Evolutionary conservation across 202 grass and related monocot genomes (phyloP).

Genomic region (Digitaria exilis): DNA sequence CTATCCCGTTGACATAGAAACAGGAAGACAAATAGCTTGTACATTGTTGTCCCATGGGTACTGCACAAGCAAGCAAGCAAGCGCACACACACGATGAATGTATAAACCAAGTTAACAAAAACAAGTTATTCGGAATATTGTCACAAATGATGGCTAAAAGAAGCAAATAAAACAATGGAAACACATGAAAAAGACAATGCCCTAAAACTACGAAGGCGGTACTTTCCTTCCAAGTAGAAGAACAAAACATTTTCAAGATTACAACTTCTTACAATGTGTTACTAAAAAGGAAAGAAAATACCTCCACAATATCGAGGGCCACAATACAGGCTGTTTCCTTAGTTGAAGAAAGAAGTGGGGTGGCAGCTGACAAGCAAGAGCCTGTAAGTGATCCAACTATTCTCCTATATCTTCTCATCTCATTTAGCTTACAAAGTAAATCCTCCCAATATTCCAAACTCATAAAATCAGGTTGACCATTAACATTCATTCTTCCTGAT

Average conservation of each 20-base stretch:
- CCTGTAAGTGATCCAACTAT: slow-evolving; percentile 85
- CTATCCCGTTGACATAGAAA: background rate
- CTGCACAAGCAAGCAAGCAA: background rate
- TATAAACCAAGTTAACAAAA: slow-evolving; percentile 39
- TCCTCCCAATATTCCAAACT: slow-evolving; percentile 89
- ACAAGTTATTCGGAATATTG: background rate
- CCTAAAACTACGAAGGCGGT: slow-evolving; percentile 12
- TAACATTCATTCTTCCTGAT: slow-evolving; percentile 53
- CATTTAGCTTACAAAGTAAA: slow-evolving; percentile 69
- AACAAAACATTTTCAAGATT: slow-evolving; percentile 12
- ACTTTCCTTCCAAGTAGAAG: background rate
- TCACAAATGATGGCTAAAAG: slow-evolving; percentile 36
- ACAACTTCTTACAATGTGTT: slow-evolving; percentile 1
- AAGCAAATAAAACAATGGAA: slow-evolving; percentile 26
- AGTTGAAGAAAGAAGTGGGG: slow-evolving; percentile 81
- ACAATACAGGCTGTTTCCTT: slow-evolving; percentile 77
- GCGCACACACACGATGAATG: slow-evolving; percentile 13
- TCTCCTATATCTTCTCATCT: slow-evolving; percentile 91
- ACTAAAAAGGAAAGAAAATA: slow-evolving; percentile 43
- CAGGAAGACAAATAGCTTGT: slow-evolving; percentile 17
- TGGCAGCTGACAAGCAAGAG: slow-evolving; percentile 74
- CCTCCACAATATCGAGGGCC: slow-evolving; percentile 83
- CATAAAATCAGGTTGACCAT: slow-evolving; percentile 44
- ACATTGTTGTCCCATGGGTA: background rate
- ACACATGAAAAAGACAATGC: slow-evolving; percentile 18